Evolutionary conservation across 768 basidiomycete species (phyloP), one percentile per base, ranked within the genome.

Genomic region (Leccinum longicurvipes): DNA sequence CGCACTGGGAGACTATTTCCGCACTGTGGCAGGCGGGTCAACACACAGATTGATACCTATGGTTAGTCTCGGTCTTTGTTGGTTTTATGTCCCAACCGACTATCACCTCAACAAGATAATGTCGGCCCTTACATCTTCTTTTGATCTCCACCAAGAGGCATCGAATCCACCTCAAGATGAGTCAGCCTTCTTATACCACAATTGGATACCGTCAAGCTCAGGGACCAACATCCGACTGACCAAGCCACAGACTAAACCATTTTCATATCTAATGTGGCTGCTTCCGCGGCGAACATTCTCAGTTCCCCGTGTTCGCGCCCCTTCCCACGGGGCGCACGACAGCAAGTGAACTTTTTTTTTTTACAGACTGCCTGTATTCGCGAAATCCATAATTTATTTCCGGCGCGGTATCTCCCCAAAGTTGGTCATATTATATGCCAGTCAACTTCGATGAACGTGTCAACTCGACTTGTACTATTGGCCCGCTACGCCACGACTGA

Each of bases 1-100:
- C 32, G 54, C 17, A 31, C 47, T 21, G 29, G 42, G 31, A 51
- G 54, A 39, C 44, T 63, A 67, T 68, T 64, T 63, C 65, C 66
- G 66, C 61, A 32, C 34, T 29, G 31, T 47, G 28, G 50, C 55
- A 55, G 53, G 31, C 39, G 31, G 36, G 42, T 36, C 25, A 12
- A 4, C 42, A 41, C 21, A 32, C 57, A 32, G n/a, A 9, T 41
- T 11, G 50, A 56, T 49, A 48, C 56, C 52, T 44, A 48, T 56
- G 54, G 61, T 54, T 58, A 59, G 65, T 32, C 39, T 54, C 50
- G 50, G 56, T 19, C 29, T 41, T 28, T 39, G 50, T 50, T 28
- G 2, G 19, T 25, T 23, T 23, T 10, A 24, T 14, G 11, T 50
- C 19, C 21, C 24, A 45, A 29, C 54, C 23, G 17, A 32, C 27